phyloP scores from a whole-genome alignment of 2,329 filamentous ascomycete genomes.

The Ceratocystis colombiana region DNA sequence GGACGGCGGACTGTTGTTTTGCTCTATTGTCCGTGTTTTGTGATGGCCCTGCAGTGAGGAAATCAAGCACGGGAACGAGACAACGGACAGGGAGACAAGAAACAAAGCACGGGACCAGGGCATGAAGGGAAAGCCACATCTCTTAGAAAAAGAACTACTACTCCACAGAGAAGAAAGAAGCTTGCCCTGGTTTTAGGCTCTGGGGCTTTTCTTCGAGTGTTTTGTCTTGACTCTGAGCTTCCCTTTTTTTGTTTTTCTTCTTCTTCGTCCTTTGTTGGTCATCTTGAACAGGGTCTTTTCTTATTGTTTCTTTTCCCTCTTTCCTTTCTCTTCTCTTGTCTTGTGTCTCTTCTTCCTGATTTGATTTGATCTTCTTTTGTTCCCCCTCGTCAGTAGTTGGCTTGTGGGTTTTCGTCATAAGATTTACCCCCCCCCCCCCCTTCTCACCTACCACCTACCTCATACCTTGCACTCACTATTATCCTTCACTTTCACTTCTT shows the following conservation, averaged over 20 bases:
- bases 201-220: background rate
- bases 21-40: background rate
- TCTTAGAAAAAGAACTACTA: background rate
- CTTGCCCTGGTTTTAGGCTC: background rate
- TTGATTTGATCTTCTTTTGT: background rate
- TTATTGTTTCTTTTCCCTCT: background rate
- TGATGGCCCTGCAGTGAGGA: background rate
- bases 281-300: background rate
- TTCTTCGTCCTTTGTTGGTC: background rate
- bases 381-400: background rate
- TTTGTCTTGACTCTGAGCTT: background rate
- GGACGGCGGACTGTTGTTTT: background rate
- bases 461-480: background rate
- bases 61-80: background rate
- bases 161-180: background rate
- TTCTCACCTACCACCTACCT: background rate
- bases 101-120: background rate
- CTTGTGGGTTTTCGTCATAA: background rate
- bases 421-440: background rate
- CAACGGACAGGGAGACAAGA: background rate
- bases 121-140: background rate
- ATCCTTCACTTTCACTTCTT: background rate
- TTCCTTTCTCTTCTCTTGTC: background rate
- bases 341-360: background rate
- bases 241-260: background rate